Conservation (phyloP, 225 moss, liverwort and hornwort genomes). For the Asterella californica region DNA sequence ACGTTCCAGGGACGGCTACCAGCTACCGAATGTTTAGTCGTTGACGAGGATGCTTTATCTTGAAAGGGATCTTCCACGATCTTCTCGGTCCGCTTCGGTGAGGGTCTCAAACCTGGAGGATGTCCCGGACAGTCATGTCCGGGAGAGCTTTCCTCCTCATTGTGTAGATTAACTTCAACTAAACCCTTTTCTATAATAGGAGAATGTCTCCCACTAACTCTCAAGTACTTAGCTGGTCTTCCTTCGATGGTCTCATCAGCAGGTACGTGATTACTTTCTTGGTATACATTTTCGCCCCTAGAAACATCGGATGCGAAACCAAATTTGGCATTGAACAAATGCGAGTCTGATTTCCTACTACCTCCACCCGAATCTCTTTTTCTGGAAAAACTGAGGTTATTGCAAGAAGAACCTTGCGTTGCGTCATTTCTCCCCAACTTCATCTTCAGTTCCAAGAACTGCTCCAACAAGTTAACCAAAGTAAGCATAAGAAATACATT, state of each 20-base stretch:
- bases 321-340: not conserved
- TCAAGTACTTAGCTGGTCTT: constrained; percentile 30
- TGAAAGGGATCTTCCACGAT: not conserved
- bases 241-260: constrained; percentile 2
- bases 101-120: not conserved
- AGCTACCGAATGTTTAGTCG: constrained; percentile 33
- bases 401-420: not conserved
- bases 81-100: not conserved
- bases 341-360: not conserved
- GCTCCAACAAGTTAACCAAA: not conserved
- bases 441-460: constrained; percentile 36
- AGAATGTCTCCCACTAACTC: not conserved
- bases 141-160: not conserved
- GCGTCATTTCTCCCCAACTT: constrained; percentile 23
- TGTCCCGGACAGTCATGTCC: not conserved
- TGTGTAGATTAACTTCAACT: constrained; percentile 8
- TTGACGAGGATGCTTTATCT: constrained; percentile 7
- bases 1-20: constrained; percentile 54
- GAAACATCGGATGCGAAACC: not conserved
- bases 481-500: not conserved
- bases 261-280: not conserved
- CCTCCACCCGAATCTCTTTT: not conserved
- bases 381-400: not conserved
- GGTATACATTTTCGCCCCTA: not conserved
- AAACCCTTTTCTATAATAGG: not conserved